phyloP scores from a whole-genome alignment of 345 rosid genomes.

The Citrus glauca region DNA sequence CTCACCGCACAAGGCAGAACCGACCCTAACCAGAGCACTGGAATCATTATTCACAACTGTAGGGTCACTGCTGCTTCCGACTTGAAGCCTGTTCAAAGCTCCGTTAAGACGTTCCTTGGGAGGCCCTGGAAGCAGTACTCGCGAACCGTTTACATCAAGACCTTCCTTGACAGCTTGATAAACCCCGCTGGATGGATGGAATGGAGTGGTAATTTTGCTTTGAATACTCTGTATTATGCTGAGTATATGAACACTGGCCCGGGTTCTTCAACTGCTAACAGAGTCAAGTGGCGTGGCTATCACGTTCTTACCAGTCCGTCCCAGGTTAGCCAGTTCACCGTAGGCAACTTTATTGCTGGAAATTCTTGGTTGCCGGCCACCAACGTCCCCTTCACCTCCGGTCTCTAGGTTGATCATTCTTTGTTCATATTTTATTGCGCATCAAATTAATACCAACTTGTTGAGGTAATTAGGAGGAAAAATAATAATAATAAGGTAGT shows the following conservation, averaged over 20 bases:
- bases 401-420: slow-evolving; percentile 25
- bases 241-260: slow-evolving; percentile 44
- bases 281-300: slow-evolving; percentile 49
- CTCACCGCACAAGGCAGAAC: slow-evolving; percentile 47
- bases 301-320: slow-evolving; percentile 31
- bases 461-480: too few relatives aligned
- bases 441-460: background rate
- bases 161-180: slow-evolving; percentile 39
- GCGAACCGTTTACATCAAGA: slow-evolving; percentile 34
- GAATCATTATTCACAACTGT: slow-evolving; percentile 52
- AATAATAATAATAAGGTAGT: background rate
- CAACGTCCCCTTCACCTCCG: slow-evolving; percentile 43
- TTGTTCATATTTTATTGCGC: too few relatives aligned
- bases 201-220: slow-evolving; percentile 48
- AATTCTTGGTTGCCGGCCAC: slow-evolving; percentile 43
- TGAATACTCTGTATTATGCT: slow-evolving; percentile 45
- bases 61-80: slow-evolving; percentile 40
- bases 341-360: slow-evolving; percentile 38
- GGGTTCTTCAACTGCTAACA: slow-evolving; percentile 33
- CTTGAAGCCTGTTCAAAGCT: slow-evolving; percentile 36
- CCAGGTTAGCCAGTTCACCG: slow-evolving; percentile 41
- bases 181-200: slow-evolving; percentile 48
- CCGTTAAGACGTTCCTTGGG: slow-evolving; percentile 44
- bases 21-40: slow-evolving; percentile 55
- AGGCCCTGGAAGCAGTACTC: slow-evolving; percentile 53